Conservation (phyloP, 345 rosid species). For the Punica granatum region DNA sequence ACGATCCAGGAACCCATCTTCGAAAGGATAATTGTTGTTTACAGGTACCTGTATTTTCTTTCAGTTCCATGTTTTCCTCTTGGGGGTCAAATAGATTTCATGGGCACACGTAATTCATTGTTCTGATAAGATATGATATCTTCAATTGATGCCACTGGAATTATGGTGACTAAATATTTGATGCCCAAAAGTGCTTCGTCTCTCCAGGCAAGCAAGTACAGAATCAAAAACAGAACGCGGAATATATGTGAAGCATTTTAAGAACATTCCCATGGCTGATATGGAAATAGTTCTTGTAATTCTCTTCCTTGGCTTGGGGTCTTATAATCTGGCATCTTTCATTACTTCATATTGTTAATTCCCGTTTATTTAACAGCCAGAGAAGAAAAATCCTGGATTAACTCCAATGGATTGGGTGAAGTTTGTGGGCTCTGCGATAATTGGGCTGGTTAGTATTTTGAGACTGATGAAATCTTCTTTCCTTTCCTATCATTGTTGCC, state of each 20-base stretch:
- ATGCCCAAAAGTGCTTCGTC: slow-evolving; percentile 9
- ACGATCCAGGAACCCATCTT: slow-evolving; percentile 89
- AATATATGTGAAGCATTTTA: slow-evolving; percentile 87
- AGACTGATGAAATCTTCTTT: not conserved
- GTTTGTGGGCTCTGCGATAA: slow-evolving; percentile 74
- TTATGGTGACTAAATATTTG: slow-evolving; percentile 2
- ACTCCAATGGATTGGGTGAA: slow-evolving; percentile 99
- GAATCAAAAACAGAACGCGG: slow-evolving; percentile 51
- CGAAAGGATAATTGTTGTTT: slow-evolving; percentile 89
- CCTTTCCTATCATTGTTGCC: not conserved
- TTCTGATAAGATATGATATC: not conserved
- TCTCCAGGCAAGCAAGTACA: slow-evolving; percentile 60
- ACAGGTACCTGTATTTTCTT: slow-evolving; percentile 44
- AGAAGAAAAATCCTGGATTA: slow-evolving; percentile 92
- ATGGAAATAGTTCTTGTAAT: slow-evolving; percentile 97
- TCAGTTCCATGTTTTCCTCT: slow-evolving; percentile 6
- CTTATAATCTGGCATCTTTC: slow-evolving; percentile 4
- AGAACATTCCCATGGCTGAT: slow-evolving; percentile 98
- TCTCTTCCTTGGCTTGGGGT: not conserved
- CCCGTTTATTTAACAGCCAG: slow-evolving; percentile 53
- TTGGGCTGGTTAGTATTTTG: slow-evolving; percentile 73
- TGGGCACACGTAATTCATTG: not conserved
- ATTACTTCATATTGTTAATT: slow-evolving; percentile 13
- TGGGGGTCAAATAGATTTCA: not conserved
- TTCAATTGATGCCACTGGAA: not conserved